Base-by-base conservation (phyloP, 192 early-diverging fungal genomes). In the Coemansia erecta region DNA sequence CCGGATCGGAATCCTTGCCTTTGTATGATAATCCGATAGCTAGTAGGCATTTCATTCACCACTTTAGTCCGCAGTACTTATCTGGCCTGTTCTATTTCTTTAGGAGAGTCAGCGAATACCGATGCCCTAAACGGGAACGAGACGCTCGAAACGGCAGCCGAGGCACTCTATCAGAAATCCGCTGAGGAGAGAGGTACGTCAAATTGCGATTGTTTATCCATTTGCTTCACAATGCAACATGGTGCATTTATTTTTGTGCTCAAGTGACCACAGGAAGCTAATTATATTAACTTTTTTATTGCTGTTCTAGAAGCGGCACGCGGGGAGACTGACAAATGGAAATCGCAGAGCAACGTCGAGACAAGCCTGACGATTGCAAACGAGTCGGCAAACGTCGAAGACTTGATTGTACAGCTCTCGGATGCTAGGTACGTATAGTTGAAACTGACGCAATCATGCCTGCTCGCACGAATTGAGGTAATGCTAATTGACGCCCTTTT, bases 401-500 rank as follows among this genome's bases (percentile, higher is more conserved):
- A 48, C 8, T 14, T 22, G 11, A 48, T 58, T 22, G 57, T 48
- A 6, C 28, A 58, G 45, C 24, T 48, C 11, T 58, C 57, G n/a
- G 57, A 58, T 37, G 28, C 46, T 22, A 58, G 57, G 57, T 58
- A 58, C 9, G 18, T 46, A 41, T 17, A 31, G 2, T 26, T 26
- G 26, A 1, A 26, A 26, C 26, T 56, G 31, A n/a, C 44, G 26
- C 26, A 26, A 3, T 26, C 26, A 3, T 26, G 26, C 4, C 26
- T 26, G 4, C 26, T 26, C 4, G 26, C 26, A 26, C 26, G 26
- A 26, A 11, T 8, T 11, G 24, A 52, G 50, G 28, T 35, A 26
- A 35, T 52, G 50, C 11, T 35, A 26, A 28, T 26, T 3, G 26
- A 4, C 26, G 26, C 26, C 26, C 4, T 56, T 8, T 10, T 57